phyloP scores from a whole-genome alignment of 2,329 filamentous ascomycete species.

The Kalmusia sp. region DNA sequence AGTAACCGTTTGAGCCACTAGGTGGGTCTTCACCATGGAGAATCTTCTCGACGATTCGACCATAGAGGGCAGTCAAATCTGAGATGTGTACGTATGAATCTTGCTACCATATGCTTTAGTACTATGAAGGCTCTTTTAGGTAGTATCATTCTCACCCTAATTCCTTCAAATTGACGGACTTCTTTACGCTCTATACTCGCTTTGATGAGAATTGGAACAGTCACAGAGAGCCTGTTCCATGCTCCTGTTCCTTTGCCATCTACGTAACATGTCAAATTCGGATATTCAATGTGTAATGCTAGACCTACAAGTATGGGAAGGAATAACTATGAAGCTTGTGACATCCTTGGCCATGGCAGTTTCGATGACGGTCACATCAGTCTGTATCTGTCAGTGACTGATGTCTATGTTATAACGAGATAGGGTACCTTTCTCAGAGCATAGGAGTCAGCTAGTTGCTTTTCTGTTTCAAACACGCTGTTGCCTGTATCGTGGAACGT shows the following conservation, averaged over 20 bases:
- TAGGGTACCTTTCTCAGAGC: constrained; percentile 1
- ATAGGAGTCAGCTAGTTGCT: constrained; percentile 5
- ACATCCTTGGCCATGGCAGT: constrained; percentile 4
- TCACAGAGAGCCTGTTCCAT: constrained; percentile 10
- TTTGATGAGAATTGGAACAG: background rate
- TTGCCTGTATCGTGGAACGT: background rate
- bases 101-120: background rate
- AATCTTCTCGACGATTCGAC: background rate
- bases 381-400: background rate
- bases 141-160: background rate
- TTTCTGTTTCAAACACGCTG: constrained; percentile 8
- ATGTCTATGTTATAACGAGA: background rate
- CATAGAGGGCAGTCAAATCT: constrained; percentile 1
- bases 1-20: constrained; percentile 8
- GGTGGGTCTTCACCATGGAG: background rate
- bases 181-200: background rate
- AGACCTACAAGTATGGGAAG: constrained; percentile 3
- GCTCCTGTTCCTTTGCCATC: constrained; percentile 9
- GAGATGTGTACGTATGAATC: constrained; percentile 1
- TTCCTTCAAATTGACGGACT: background rate
- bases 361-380: constrained; percentile 10
- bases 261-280: background rate
- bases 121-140: background rate
- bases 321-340: constrained; percentile 6
- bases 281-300: background rate